A percentile compares a stretch with the other conserved stretches of the same genome.
Evolutionary conservation across 768 basidiomycete genomes (phyloP).

Genomic region (Suillus bovinus): DNA sequence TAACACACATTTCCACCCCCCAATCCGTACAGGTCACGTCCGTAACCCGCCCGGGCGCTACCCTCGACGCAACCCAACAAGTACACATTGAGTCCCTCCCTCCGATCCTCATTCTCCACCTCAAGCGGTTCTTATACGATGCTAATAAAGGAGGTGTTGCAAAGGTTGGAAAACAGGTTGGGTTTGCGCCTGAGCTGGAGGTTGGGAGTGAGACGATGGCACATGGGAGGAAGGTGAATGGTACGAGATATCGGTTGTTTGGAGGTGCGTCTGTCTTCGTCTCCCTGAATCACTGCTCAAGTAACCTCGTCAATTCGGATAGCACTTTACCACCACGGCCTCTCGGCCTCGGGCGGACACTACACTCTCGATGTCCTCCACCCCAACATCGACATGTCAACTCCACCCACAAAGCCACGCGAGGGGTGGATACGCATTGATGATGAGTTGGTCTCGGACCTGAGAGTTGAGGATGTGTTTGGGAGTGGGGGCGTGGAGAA

Average conservation of each 20-base stretch:
- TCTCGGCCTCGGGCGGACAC: slow-evolving; percentile 88
- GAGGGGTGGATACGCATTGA: slow-evolving; percentile 93
- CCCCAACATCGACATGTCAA: slow-evolving; percentile 55
- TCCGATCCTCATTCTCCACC: slow-evolving; percentile 80
- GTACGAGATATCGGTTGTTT: slow-evolving; percentile 75
- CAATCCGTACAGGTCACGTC: slow-evolving; percentile 76
- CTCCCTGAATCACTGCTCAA: neutral
- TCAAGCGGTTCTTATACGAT: slow-evolving; percentile 92
- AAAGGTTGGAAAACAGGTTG: slow-evolving; percentile 82
- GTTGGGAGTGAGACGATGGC: slow-evolving; percentile 70
- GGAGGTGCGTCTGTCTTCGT: slow-evolving; percentile 54
- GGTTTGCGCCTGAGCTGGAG: slow-evolving; percentile 76
- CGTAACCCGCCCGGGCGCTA: slow-evolving; percentile 52
- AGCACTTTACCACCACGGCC: slow-evolving; percentile 92
- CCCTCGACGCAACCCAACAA: slow-evolving; percentile 71
- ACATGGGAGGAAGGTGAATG: slow-evolving; percentile 45
- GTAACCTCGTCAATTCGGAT: neutral
- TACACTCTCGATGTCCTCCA: slow-evolving; percentile 92
- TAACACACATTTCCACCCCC: slow-evolving; percentile 73
- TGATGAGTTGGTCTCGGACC: slow-evolving; percentile 83
- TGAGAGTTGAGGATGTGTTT: slow-evolving; percentile 73
- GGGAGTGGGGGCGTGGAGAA: slow-evolving; percentile 42
- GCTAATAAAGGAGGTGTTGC: slow-evolving; percentile 70
- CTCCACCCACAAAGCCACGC: slow-evolving; percentile 34
- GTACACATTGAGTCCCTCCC: slow-evolving; percentile 82